These are phyloP conservation scores for Cryptococcus wingfieldii DNA, from an alignment of 1,284 basidiomycete species.

Conservation along the genomic window DNA sequence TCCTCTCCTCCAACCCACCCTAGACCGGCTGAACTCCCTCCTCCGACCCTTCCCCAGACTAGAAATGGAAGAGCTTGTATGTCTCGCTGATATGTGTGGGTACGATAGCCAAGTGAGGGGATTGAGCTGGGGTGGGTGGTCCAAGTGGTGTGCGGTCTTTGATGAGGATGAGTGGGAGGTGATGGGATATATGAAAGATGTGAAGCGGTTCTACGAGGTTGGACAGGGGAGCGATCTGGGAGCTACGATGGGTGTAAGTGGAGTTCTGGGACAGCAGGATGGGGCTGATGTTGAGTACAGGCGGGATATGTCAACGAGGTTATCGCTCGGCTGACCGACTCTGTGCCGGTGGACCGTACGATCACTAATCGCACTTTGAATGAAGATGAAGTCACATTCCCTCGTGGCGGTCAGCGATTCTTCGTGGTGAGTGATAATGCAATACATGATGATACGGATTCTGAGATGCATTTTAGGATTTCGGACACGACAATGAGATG, in stretches of 20 bases:
- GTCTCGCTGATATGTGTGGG: constrained; percentile 68
- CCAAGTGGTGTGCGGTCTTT: constrained; percentile 70
- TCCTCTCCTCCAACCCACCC: constrained; percentile 54
- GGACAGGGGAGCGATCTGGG: constrained; percentile 60
- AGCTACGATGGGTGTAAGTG: constrained; percentile 15
- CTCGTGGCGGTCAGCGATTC: constrained; percentile 46
- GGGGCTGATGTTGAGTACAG: constrained; percentile 1
- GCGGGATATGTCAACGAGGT: constrained; percentile 82
- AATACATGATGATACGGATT: not conserved
- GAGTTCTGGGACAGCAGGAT: not conserved
- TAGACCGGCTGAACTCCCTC: constrained; percentile 55
- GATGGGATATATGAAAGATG: constrained; percentile 67
- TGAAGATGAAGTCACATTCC: constrained; percentile 63
- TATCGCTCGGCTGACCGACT: constrained; percentile 65
- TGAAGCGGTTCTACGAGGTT: constrained; percentile 69
- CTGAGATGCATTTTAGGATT: constrained; percentile 52
- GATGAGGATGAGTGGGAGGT: constrained; percentile 56
- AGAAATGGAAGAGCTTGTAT: constrained; percentile 56
- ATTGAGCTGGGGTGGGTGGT: constrained; percentile 50
- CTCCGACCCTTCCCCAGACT: constrained; percentile 59
- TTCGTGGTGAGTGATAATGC: constrained; percentile 35
- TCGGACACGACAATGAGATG: constrained; percentile 78
- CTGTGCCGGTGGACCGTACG: constrained; percentile 62
- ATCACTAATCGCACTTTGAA: constrained; percentile 77
- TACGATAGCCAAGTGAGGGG: constrained; percentile 60